Base-by-base conservation (phyloP, 768 basidiomycete genomes). In the Podaxis pistillaris region DNA sequence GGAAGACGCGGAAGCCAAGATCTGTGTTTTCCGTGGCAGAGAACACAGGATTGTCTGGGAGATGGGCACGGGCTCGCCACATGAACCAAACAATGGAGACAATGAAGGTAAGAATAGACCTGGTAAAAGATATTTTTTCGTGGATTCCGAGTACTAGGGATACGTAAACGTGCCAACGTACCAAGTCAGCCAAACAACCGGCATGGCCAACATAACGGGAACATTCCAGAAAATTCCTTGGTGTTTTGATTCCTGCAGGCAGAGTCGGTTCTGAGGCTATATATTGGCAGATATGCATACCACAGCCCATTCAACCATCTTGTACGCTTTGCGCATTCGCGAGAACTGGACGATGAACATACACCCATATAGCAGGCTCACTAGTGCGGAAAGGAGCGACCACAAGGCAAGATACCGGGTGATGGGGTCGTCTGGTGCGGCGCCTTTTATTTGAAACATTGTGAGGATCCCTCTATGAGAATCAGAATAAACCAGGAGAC, bases 181-280 rank as follows among this genome's bases (percentile, higher is more conserved):
- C 85, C 86, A 88, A 3, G 84, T 76, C 38, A 87, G 79, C 85
- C 86, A 88, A 19, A 86, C 66, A 2, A 78, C 83, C 0, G 87
- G 87, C 75, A 86, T 79, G 0, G 85, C 83, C 28, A 88, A 74
- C n/a, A 88, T 62, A 1, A 87, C 81, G 84, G 86, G 86, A 13
- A 88, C 81, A 61, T 88, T 89, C 87, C 87, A 77, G 66, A 70
- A 73, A 15, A 71, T 44, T 44, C 41, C 17, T n/a, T 44, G 41
- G 13, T n/a, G 1, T 8, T 68, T 3, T 22, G 19, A 19, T 65
- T 65, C 1, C 67, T 63, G 37, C 66, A 71, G 37, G 81, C 78
- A 2, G 86, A 80, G 66, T 87, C 86, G 58, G 9, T 44, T 30
- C 46, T 3, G 1, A 4, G 4, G 1, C n/a, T 5, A 30, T 15